Evolutionary conservation across 305 asterid species (phyloP), one percentile per base, ranked within the genome.

Genomic region (Fraxinus greggii): DNA sequence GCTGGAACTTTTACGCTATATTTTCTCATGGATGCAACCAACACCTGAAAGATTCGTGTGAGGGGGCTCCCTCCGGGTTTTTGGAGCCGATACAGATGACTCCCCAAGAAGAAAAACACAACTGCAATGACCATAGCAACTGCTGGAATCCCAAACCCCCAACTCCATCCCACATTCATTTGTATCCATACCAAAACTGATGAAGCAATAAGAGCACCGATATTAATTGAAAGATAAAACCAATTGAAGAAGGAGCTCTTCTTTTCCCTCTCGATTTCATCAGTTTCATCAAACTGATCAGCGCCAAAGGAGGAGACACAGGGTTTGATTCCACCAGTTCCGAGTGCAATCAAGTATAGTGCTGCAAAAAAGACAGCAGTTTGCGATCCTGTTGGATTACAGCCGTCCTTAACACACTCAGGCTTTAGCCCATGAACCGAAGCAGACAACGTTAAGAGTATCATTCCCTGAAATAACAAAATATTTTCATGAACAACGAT

Each of bases 241-340:
- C 86, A 87, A n/a, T 87, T 87, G 86, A 87, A 85, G 78, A 85
- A 87, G 12, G 90, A 87, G 35, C 87, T 82, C 79, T 88, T 88
- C 79, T 70, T 78, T 74, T 79, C 81, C 82, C 83, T 88, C 88
- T 89, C 90, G 2, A n/a, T 59, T 4, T 81, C 86, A 23, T 87
- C 90, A 8, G 65, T 78, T 1, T 89, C 91, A 19, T 87, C 90
- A 74, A 90, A 90, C 69, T 90, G 93, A 35, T 90, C 91, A 2
- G 93, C 93, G 0, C 91, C 93, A 17, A 88, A 87, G 51, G 93
- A 85, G 81, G 91, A 90, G 59, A 88, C 89, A n/a, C 90, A 88
- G 0, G 91, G 92, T 33, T 89, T 88, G 79, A 88, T 89, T 2
- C 92, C 92, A 76, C 92, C 92, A 7, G 92, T 89, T 79, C 92